These are phyloP conservation scores for Scolecobasidium constrictum DNA, from an alignment of 2,329 filamentous ascomycete species.

Conservation along the genomic window DNA sequence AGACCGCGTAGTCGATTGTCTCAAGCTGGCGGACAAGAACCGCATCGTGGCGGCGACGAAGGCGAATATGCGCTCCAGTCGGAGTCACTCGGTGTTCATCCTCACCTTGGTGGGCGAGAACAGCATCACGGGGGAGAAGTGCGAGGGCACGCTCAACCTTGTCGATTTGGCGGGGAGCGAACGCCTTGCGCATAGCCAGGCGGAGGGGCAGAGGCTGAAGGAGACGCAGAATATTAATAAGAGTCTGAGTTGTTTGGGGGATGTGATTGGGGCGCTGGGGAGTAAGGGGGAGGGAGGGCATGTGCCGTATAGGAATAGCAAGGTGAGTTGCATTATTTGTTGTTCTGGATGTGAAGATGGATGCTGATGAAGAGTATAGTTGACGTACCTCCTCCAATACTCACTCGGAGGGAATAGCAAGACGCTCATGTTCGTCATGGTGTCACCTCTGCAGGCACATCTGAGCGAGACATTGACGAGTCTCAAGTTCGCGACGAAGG, in stretches of 20 bases:
- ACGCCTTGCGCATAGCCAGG: conserved; percentile 74
- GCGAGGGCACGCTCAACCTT: conserved; percentile 87
- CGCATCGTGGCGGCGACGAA: conserved; percentile 93
- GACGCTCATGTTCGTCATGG: conserved; percentile 99
- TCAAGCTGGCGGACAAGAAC: conserved; percentile 72
- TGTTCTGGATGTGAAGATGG: neutral
- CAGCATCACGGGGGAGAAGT: conserved; percentile 65
- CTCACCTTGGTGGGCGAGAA: conserved; percentile 60
- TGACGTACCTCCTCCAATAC: conserved; percentile 91
- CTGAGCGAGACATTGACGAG: conserved; percentile 88
- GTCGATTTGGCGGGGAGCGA: conserved; percentile 94
- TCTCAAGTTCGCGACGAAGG: conserved; percentile 90
- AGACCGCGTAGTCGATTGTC: conserved; percentile 66
- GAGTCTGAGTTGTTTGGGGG: conserved; percentile 79
- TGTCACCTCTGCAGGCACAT: conserved; percentile 82
- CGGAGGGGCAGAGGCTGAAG: conserved; percentile 75
- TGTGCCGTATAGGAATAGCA: conserved; percentile 91
- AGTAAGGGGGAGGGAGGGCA: conserved; percentile 51
- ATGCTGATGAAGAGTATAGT: conserved; percentile 28
- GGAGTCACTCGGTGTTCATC: conserved; percentile 94
- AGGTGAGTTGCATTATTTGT: conserved; percentile 48
- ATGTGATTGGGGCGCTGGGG: conserved; percentile 90
- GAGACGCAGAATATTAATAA: conserved; percentile 98
- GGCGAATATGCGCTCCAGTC: conserved; percentile 86
- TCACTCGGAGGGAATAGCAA: conserved; percentile 92